phyloP scores from a whole-genome alignment of 495 filamentous ascomycete genomes.

The Neurospora sp. region DNA sequence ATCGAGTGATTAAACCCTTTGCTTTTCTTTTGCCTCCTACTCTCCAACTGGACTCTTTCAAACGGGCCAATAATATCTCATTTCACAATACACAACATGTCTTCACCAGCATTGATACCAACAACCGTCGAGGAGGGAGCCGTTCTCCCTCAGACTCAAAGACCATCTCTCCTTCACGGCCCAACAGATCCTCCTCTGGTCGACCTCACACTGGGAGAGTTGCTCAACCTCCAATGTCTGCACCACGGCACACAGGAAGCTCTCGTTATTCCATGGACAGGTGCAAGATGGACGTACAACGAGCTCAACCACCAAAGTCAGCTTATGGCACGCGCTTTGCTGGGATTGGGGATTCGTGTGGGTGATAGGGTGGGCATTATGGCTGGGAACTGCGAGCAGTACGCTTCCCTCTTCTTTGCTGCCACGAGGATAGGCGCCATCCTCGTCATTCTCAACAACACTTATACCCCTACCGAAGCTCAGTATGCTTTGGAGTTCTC shows the following conservation, averaged over 20 bases:
- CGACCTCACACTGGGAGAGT: constrained; percentile 50
- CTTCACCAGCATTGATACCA: constrained; percentile 9
- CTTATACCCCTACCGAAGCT: constrained; percentile 55
- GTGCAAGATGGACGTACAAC: constrained; percentile 55
- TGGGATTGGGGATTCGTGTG: constrained; percentile 48
- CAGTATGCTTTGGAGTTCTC: constrained; percentile 54
- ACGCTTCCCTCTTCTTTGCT: constrained; percentile 59
- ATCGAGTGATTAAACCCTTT: background rate
- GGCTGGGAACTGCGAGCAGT: constrained; percentile 64
- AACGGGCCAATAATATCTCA: background rate
- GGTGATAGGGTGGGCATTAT: constrained; percentile 60
- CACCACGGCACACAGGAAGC: constrained; percentile 51
- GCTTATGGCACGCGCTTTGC: constrained; percentile 46
- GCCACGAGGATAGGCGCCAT: constrained; percentile 56
- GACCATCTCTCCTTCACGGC: constrained; percentile 47
- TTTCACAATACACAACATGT: constrained; percentile 7
- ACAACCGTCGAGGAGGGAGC: constrained; percentile 8
- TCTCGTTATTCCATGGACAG: constrained; percentile 56
- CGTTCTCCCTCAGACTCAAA: constrained; percentile 21
- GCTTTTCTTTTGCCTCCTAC: background rate
- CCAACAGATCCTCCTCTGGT: constrained; percentile 50
- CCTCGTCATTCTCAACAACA: constrained; percentile 62
- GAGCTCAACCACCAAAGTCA: constrained; percentile 51
- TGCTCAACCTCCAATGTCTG: constrained; percentile 51
- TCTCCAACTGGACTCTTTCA: background rate